phyloP scores from a whole-genome alignment of 2,329 filamentous ascomycete species.

The Graphilbum sp. region DNA sequence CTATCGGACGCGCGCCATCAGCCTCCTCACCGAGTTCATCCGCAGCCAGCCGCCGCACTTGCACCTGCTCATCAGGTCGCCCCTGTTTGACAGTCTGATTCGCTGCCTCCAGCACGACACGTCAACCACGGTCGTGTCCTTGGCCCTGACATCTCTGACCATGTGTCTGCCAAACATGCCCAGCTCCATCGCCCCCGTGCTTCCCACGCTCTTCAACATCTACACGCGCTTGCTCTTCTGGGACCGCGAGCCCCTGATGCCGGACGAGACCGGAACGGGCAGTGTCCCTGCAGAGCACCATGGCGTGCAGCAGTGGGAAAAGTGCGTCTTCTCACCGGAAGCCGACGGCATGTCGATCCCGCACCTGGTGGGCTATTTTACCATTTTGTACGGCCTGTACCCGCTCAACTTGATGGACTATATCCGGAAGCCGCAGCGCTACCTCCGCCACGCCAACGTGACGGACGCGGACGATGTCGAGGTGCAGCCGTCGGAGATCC shows the following conservation, averaged over 20 bases:
- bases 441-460: constrained; percentile 56
- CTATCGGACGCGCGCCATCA: constrained; percentile 46
- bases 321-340: constrained; percentile 42
- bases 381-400: constrained; percentile 67
- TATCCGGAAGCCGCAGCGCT: constrained; percentile 66
- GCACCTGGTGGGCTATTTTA: constrained; percentile 61
- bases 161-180: constrained; percentile 77
- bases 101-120: constrained; percentile 63
- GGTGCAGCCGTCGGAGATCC: constrained; percentile 61
- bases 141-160: constrained; percentile 57
- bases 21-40: constrained; percentile 56
- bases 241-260: constrained; percentile 37
- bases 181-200: constrained; percentile 47
- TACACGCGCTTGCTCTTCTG: constrained; percentile 69
- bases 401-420: constrained; percentile 79
- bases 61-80: constrained; percentile 54
- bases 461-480: constrained; percentile 58
- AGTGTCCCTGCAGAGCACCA: too few relatives aligned
- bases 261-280: constrained; percentile 20
- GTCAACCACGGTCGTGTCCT: constrained; percentile 59
- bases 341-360: constrained; percentile 45
- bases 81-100: constrained; percentile 54
- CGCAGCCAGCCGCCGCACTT: constrained; percentile 65
- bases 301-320: too few relatives aligned
- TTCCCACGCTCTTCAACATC: constrained; percentile 64